Evolutionary conservation across 352 stramenopile species (phyloP), one percentile per base, ranked within the genome.

Genomic region (Phytophthora podocarpi): DNA sequence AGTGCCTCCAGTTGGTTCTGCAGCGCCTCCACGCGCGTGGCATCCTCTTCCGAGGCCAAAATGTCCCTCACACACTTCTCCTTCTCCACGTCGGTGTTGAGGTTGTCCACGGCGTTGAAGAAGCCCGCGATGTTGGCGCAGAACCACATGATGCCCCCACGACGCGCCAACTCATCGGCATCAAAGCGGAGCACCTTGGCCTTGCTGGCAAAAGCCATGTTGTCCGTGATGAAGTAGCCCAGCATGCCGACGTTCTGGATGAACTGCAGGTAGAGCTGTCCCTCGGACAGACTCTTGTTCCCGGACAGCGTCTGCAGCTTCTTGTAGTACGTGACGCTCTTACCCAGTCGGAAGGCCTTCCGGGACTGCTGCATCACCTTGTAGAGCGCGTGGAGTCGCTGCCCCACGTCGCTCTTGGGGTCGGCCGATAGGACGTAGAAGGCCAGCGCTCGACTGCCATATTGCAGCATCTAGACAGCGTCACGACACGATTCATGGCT

Each of bases 191-290:
- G 49, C 34, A 96, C 55, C 49, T 93, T 93, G 56, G 79, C 77
- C 46, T 91, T 92, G 78, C 82, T 83, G 31, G 79, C 72, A 61
- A 96, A 96, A n/a, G 73, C 85, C 66, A 89, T 68, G 62, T 96
- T 96, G 76, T 96, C 87, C 65, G 90, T 91, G 32, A 94, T 47
- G 46, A 95, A 94, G 77, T 93, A 96, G 47, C 83, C 84, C 35
- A 91, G 68, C 83, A 96, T 91, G 57, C 83, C 85, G 23, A 78
- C 64, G 72, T 90, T 92, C 70, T 95, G 86, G 45, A 95, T 59
- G 42, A 93, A 70, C 64, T 87, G 77, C 42, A 95, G 73, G 53
- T 87, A 90, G 23, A 74, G 71, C 42, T 84, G 67, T 34, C 51
- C 72, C 20, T 83, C 64, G 12, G 64, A 60, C 16, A 85, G 39